Base-by-base conservation (phyloP, 768 basidiomycete species). In the Boletus rex-veris region DNA sequence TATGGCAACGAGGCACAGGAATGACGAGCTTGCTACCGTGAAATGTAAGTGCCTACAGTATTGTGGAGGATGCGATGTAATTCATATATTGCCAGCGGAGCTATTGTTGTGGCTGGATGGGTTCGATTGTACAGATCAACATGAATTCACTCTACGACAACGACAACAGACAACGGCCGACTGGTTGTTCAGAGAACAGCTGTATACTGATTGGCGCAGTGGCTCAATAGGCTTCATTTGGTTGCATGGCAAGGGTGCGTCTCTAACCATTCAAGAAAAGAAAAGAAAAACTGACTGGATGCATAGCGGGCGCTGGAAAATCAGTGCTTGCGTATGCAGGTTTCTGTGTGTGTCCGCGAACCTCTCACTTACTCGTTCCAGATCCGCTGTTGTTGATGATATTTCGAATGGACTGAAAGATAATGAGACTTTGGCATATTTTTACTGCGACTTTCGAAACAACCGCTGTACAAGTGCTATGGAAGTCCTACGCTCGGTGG, bases 381-480 rank as follows among this genome's bases (percentile, higher is more conserved):
- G 50, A 3, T 51, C 53, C 3, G 15, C 35, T 3, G 12, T 51
- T 15, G 35, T 58, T 28, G 36, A 54, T 15, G 5, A 54, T 10
- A 5, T 48, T 26, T 38, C 3, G 3, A 18, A 15, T 7, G 14
- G 16, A 26, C 30, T 37, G 11, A 10, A 7, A 6, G 21, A 41
- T 2, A 9, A 30, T 30, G 37, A 53, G 18, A 33, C 37, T 11
- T 14, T 58, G 18, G 50, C 31, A 4, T 55, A 58, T 35, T 58
- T 58, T 24, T 54, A 58, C 37, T 58, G 49, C 28, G 50, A 58
- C 36, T 58, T 58, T 35, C 41, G 53, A 16, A 39, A 50, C 19
- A 16, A n/a, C 1, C 52, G 50, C 1, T 43, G 21, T 16, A 52
- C 37, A 7, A 47, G 26, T 7, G 31, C 52, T 0, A 24, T 24